Evolutionary conservation across 2,329 filamentous ascomycete genomes (phyloP), one percentile per base, ranked within the genome.

Genomic region (Penicillium sp.): DNA sequence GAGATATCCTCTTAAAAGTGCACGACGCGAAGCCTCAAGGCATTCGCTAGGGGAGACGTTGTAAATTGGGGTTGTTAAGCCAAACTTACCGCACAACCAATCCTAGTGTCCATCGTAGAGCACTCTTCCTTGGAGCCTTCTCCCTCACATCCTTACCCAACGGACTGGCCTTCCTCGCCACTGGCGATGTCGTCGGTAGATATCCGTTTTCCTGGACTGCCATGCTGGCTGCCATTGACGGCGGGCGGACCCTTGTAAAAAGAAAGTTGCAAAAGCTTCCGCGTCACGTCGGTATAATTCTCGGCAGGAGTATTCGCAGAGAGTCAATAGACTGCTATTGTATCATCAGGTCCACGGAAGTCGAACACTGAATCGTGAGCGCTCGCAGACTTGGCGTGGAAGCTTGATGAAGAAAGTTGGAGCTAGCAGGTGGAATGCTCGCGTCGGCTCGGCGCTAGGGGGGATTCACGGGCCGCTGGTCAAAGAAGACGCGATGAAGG

Each of bases 61-160:
- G 25, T 10, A 45, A 20, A 22, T 14, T 34, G 4, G n/a, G 42
- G 37, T 45, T 7, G 25, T 14, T 28, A 22, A 10, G 20, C 31
- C 34, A 37, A 3, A 52, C 74, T 56, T 69, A 77, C 75, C 75
- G 72, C 52, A 73, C 69, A 25, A 74, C 52, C 54, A 77, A 57
- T 25, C 73, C 74, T 37, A 75, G 35, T 22, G 71, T 72, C 75
- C 75, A 77, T 38, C 73, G 68, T 15, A 75, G 35, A 31, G 68
- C 62, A 51, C 67, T 65, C 49, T 57, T 66, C 55, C 53, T 60
- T 59, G 59, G 61, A 69, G 20, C 55, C 34, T 47, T 60, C 62
- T 51, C 57, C 52, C 34, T 28, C 25, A 63, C 57, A 39, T 57
- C 57, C 42, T 38, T 60, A 15, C 54, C 15, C n/a, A 20, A 14